Conservation (phyloP, 2,329 filamentous ascomycete species). For the Claviceps pazoutovae region DNA sequence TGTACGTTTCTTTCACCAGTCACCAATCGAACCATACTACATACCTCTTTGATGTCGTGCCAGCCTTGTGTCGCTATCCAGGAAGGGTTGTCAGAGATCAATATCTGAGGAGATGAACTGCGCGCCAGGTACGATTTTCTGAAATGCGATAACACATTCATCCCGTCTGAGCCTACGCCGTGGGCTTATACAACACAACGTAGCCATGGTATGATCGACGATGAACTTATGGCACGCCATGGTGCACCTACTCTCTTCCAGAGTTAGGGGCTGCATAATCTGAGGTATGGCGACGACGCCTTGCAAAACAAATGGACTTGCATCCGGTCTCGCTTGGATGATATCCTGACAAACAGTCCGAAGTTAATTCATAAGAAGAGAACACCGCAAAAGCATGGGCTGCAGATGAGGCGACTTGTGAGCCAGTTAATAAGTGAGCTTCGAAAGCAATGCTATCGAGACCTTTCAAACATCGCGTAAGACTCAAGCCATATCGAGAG, state of each 20-base stretch:
- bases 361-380: not conserved
- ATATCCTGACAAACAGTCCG: not conserved
- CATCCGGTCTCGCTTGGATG: not conserved
- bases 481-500: too few relatives aligned
- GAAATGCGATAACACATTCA: not conserved
- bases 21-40: conserved; percentile 16
- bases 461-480: too few relatives aligned
- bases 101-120: too few relatives aligned
- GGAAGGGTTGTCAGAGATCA: conserved; percentile 1
- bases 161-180: not conserved
- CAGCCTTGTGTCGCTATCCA: conserved; percentile 5
- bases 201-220: not conserved
- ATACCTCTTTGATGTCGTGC: conserved; percentile 16
- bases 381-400: not conserved
- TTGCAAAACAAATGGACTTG: not conserved
- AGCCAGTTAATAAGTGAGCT: too few relatives aligned
- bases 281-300: not conserved
- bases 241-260: not conserved
- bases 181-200: too few relatives aligned
- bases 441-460: too few relatives aligned
- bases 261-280: not conserved
- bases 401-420: too few relatives aligned
- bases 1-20: not conserved
- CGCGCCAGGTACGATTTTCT: too few relatives aligned
- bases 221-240: not conserved